Base-by-base conservation (phyloP, 805 yeast genomes). In the Naumovozyma castellii region DNA sequence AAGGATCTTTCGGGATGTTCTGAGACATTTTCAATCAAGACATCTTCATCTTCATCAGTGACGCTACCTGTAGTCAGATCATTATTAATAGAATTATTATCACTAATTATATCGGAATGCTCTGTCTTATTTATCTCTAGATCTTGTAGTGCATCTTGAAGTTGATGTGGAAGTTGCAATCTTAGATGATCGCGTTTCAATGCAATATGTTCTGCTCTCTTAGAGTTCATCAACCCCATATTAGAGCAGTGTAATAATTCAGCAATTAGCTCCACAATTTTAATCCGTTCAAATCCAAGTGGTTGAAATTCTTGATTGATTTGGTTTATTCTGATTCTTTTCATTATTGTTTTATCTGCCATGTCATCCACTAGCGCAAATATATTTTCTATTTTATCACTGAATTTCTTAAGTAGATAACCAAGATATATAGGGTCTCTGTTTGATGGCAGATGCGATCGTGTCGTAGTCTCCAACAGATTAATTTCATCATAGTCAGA, bases 241-340 rank as follows among this genome's bases (percentile, higher is more conserved):
- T 92, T 92, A n/a, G 96, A 86, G 57, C 99, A 92, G 62, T 92
- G 98, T 41, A 92, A 69, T 32, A 92, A 69, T 55, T 92, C 99
- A 0, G 98, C 98, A 36, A 92, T 76, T 38, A 92, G 67, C 62
- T 92, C 99, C 44, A 95, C 80, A 18, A 92, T 75, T 55, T 87
- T 84, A 64, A 92, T 88, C 47, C 88, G 72, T 51, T 88, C 94
- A 59, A 90, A 85, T 0, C 98, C 98, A 17, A 92, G 65, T 1
- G 92, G 87, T 51, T 77, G 80, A 49, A 38, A 56, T 10, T 74
- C 72, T 20, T 62, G 61, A 15, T 86, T 84, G 48, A 82, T 71
- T 30, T 87, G 82, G 27, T 85, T 83, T 38, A 76, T 32, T 39
- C 4, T 39, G 35, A 22, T 40, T 43, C 12, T 38, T 32, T 16